A percentile compares a stretch with the other conserved stretches of the same genome.
Conservation (phyloP, 2,329 filamentous ascomycete genomes). For the Delphinella strobiligena region DNA sequence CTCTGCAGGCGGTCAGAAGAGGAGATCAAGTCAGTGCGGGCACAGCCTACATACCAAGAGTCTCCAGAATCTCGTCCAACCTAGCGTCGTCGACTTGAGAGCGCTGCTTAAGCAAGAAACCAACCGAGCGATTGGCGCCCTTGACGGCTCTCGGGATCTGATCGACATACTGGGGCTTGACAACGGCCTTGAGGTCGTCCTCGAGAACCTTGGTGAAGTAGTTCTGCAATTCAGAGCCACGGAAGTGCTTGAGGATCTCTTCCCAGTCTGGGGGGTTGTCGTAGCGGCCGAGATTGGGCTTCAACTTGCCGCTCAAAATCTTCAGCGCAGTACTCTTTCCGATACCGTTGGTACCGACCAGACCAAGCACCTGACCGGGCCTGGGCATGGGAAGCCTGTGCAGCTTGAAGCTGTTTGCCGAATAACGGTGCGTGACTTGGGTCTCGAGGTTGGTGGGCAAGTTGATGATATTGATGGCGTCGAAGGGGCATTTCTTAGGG, state of each 20-base stretch:
- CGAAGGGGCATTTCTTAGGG: conserved; percentile 97
- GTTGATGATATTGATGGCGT: conserved; percentile 99
- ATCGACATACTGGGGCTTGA: conserved; percentile 98
- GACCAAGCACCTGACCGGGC: conserved; percentile 85
- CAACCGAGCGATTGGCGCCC: conserved; percentile 61
- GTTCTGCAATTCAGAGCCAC: conserved; percentile 95
- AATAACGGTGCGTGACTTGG: conserved; percentile 96
- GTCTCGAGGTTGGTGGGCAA: conserved; percentile 97
- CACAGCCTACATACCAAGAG: conserved; percentile 42
- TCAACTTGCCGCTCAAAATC: conserved; percentile 95
- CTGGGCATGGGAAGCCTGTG: conserved; percentile 92
- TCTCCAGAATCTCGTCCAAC: conserved; percentile 65
- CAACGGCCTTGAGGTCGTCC: conserved; percentile 91
- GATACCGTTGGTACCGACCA: conserved; percentile 99
- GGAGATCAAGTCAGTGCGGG: not conserved
- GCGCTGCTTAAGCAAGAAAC: conserved; percentile 63
- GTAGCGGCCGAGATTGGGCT: conserved; percentile 90
- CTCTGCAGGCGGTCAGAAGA: conserved; percentile 40
- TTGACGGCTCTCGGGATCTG: conserved; percentile 92
- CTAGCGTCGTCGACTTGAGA: conserved; percentile 58
- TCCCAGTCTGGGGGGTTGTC: conserved; percentile 99
- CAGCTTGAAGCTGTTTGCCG: conserved; percentile 98
- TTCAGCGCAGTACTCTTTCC: conserved; percentile 99
- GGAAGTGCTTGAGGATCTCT: conserved; percentile 96
- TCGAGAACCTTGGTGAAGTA: conserved; percentile 98